Conservation (phyloP, 2,329 filamentous ascomycete species). For the Fusarium nanum region DNA sequence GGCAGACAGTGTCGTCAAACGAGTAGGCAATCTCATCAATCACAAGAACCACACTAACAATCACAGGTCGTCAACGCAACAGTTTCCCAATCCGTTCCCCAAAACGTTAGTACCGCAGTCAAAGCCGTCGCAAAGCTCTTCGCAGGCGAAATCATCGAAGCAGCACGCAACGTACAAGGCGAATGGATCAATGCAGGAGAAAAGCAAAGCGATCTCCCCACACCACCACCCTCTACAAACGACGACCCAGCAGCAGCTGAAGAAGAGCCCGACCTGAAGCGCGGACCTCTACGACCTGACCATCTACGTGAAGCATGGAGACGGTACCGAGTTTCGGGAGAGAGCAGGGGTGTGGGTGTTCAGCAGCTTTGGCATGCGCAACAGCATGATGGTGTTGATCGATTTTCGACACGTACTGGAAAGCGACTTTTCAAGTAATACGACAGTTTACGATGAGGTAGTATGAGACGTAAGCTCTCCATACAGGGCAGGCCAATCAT, state of each 20-base stretch:
- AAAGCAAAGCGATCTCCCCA: slow-evolving; percentile 65
- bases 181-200: slow-evolving; percentile 75
- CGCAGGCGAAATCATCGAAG: slow-evolving; percentile 79
- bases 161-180: slow-evolving; percentile 75
- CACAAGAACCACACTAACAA: slow-evolving; percentile 13
- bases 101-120: slow-evolving; percentile 79
- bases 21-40: slow-evolving; percentile 57
- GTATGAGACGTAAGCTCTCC: background rate
- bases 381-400: slow-evolving; percentile 68
- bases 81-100: slow-evolving; percentile 80
- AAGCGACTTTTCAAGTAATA: slow-evolving; percentile 64
- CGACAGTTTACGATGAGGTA: background rate
- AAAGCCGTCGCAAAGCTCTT: slow-evolving; percentile 82
- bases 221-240: slow-evolving; percentile 53
- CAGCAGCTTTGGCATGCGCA: slow-evolving; percentile 71
- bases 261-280: slow-evolving; percentile 47
- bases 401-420: slow-evolving; percentile 66
- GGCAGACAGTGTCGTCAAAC: slow-evolving; percentile 74
- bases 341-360: slow-evolving; percentile 72
- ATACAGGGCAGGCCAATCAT: background rate
- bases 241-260: slow-evolving; percentile 48
- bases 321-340: slow-evolving; percentile 71
- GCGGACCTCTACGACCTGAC: slow-evolving; percentile 75
- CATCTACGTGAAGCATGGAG: slow-evolving; percentile 79
- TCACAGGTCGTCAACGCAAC: slow-evolving; percentile 79